Base-by-base conservation (phyloP, 2,329 filamentous ascomycete genomes). In the Escovopsis weberi region DNA sequence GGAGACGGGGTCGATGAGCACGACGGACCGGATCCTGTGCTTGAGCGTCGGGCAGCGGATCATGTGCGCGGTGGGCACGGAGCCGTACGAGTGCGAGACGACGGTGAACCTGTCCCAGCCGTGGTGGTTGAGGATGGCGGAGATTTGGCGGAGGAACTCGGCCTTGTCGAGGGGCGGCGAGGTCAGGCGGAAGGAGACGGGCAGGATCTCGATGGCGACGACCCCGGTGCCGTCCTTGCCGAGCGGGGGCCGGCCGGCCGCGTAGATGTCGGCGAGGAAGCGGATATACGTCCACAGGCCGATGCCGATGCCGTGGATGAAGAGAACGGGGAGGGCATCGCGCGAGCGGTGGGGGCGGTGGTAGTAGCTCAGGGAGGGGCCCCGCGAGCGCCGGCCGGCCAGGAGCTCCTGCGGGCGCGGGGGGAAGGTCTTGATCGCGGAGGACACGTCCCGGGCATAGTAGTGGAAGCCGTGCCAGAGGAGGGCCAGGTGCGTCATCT, bases 251-350 rank as follows among this genome's bases (percentile, higher is more conserved):
- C 51, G 48, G 5, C 46, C 48, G 2, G 49, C 52, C n/a, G 54
- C 51, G 4, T 52, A 4, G 34, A 83, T 57, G 40, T 70, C 67
- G 32, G 59, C 55, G 2, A 85, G 60, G 51, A 80, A 80, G 12
- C 60, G 56, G 11, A 69, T 61, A 50, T 84, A 82, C 0, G 78
- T 71, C 53, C 73, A 72, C 2, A 85, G 66, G 0, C 81, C 80
- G 44, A 85, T 67, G 36, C 80, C 79, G 39, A 84, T 82, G 12
- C 81, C 81, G 50, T 85, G 81, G 39, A 84, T 66, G 58, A 83
- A 84, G 4, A 85, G 58, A 7, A 85, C 59, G 0, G 80, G 81
- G 0, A 72, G 59, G 41, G 67, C 67, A 7, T 47, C 46, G 4
- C 45, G 23, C 10, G 48, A 48, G 1, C 74, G 74, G 53, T 84